Conservation (phyloP, 257 asterid genomes). For the Paulownia fortunei region DNA sequence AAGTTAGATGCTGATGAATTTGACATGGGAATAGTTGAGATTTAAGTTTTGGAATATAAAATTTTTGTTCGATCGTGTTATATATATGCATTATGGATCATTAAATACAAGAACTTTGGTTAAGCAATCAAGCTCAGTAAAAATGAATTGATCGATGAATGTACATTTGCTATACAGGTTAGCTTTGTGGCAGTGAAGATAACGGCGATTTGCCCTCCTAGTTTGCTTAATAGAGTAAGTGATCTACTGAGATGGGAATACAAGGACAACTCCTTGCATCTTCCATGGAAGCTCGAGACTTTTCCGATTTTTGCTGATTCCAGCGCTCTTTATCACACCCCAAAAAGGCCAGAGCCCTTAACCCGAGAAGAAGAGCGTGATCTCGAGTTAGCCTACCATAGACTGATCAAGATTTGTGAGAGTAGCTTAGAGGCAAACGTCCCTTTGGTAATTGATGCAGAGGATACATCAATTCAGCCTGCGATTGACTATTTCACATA, state of each 20-base stretch:
- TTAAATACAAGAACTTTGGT: not conserved
- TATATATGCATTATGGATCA: not conserved
- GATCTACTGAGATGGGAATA: constrained; percentile 80
- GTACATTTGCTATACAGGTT: constrained; percentile 53
- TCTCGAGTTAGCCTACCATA: constrained; percentile 50
- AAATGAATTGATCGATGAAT: not conserved
- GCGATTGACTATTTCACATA: constrained; percentile 84
- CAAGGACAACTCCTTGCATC: constrained; percentile 50
- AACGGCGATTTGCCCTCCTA: constrained; percentile 74
- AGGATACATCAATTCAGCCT: constrained; percentile 76
- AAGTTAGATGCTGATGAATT: too few species aligned
- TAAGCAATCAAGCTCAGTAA: not conserved
- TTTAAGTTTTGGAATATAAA: not conserved
- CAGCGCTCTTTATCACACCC: constrained; percentile 80
- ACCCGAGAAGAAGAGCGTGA: constrained; percentile 63
- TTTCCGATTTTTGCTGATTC: constrained; percentile 67
- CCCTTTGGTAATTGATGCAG: constrained; percentile 84
- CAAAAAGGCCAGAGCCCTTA: constrained; percentile 50
- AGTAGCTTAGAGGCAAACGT: constrained; percentile 49
- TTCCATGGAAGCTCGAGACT: constrained; percentile 79
- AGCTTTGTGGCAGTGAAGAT: constrained; percentile 84
- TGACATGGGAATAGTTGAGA: not conserved
- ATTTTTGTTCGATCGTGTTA: not conserved
- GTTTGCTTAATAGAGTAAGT: constrained; percentile 69
- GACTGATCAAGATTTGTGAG: constrained; percentile 54